Evolutionary conservation across 106 monocot genomes (phyloP), one percentile per base, ranked within the genome.

Genomic region (Cymbidium sinense): DNA sequence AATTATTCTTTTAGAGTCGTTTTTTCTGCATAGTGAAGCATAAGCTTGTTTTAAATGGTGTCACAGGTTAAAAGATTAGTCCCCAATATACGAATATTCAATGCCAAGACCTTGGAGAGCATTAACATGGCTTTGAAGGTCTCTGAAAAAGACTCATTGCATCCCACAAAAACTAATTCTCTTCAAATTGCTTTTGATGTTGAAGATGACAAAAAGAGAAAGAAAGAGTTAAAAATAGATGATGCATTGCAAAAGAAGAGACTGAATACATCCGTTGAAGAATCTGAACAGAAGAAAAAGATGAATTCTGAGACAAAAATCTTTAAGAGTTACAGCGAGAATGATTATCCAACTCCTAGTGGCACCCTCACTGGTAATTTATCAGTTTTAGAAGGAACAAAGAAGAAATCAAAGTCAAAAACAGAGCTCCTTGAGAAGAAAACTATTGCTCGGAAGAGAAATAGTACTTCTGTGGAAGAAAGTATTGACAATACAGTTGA

Each of bases 61-160:
- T 11, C 25, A 1, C 76, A 93, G 96, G 83, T 96, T 29, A 91
- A 81, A 76, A 91, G 87, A 37, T 77, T 91, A 34, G 78, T 91
- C 34, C 94, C 91, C 25, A 82, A 82, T 15, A 77, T 96, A 64
- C 76, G 87, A 20, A 83, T 88, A 78, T 96, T 96, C 65, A 96
- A 96, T 84, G 78, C 88, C 47, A 91, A 88, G 81, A 91, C 94
- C 23, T 72, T 83, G 2, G 89, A 87, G 34, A 82, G 36, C 41
- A 74, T 28, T 36, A 75, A 50, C 36, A 18, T 13, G 41, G 69
- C 70, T 47, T 80, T 82, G 78, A 76, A 64, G 23, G 77, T 31
- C 9, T 64, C 36, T 35, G 77, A 50, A 44, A 78, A 80, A 61
- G 73, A 76, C 36, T 70, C 21, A n/a, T n/a, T 31, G 52, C 21